phyloP scores from a whole-genome alignment of 352 stramenopile genomes.

The Phytophthora tentaculata region DNA sequence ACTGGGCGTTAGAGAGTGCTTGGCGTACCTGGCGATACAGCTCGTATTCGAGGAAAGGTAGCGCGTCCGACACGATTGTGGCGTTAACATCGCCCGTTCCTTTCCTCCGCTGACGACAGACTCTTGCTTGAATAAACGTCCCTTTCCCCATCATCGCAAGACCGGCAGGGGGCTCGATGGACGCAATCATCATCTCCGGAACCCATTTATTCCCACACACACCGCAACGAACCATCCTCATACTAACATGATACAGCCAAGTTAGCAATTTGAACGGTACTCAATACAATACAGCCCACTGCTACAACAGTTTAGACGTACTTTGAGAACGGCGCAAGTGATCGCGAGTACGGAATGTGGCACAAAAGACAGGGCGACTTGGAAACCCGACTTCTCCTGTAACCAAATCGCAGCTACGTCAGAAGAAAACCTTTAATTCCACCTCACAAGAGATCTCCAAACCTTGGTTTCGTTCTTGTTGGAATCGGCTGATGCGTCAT shows the following conservation, averaged over 20 bases:
- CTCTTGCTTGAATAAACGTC: constrained; percentile 95
- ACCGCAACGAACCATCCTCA: constrained; percentile 97
- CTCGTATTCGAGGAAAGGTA: constrained; percentile 99
- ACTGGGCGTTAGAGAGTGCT: background rate
- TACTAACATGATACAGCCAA: constrained; percentile 47
- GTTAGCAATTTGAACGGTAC: background rate
- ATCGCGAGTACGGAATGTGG: constrained; percentile 97
- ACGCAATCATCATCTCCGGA: constrained; percentile 94
- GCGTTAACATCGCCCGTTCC: constrained; percentile 95
- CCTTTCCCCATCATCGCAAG: constrained; percentile 91
- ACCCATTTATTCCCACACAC: constrained; percentile 98
- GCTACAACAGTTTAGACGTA: constrained; percentile 23
- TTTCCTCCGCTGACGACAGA: constrained; percentile 93
- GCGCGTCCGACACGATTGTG: constrained; percentile 95
- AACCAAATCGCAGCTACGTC: constrained; percentile 6
- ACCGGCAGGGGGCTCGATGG: constrained; percentile 83
- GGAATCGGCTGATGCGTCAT: constrained; percentile 28
- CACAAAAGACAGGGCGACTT: constrained; percentile 93
- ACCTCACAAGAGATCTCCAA: background rate
- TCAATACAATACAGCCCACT: no score
- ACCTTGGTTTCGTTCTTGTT: constrained; percentile 43
- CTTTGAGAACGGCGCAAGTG: constrained; percentile 96
- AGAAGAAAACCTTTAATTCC: background rate
- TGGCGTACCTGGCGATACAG: constrained; percentile 93
- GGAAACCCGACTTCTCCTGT: constrained; percentile 51